Conservation (phyloP, 2,329 filamentous ascomycete species). For the Mariannaea sp. region DNA sequence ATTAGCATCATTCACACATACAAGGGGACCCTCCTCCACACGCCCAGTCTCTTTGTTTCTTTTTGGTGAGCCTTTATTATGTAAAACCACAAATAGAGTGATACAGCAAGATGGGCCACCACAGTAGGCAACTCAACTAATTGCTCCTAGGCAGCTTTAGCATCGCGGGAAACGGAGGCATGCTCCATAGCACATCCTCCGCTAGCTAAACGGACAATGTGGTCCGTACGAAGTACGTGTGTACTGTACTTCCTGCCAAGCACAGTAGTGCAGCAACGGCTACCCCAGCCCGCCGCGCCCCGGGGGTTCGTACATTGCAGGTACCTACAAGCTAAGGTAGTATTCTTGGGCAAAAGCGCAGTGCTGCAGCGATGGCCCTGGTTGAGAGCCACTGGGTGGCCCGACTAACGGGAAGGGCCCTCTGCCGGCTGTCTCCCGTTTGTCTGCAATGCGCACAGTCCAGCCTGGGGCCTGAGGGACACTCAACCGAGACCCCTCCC, state of each 20-base stretch:
- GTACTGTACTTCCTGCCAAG: no score
- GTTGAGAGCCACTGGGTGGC: conserved; percentile 7
- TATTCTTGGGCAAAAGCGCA: no score
- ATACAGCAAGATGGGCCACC: neutral
- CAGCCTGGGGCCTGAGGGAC: neutral
- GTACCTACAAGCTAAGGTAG: no score
- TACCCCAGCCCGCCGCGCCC: no score
- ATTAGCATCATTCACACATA: no score
- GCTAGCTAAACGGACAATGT: no score
- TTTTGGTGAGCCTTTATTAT: no score
- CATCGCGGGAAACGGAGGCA: conserved; percentile 10
- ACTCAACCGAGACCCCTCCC: neutral
- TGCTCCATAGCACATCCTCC: conserved; percentile 1
- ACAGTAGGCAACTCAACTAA: neutral
- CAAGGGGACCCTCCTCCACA: no score
- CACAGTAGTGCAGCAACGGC: no score
- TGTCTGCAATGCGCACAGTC: neutral
- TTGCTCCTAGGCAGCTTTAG: conserved; percentile 13
- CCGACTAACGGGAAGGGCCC: conserved; percentile 17
- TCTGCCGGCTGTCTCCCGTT: conserved; percentile 7
- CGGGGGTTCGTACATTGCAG: no score
- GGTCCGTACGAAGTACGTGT: no score
- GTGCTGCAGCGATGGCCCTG: neutral
- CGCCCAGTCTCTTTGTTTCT: no score
- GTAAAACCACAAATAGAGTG: neutral